Conservation (phyloP, 306 rosid species). For the Delonix regia region DNA sequence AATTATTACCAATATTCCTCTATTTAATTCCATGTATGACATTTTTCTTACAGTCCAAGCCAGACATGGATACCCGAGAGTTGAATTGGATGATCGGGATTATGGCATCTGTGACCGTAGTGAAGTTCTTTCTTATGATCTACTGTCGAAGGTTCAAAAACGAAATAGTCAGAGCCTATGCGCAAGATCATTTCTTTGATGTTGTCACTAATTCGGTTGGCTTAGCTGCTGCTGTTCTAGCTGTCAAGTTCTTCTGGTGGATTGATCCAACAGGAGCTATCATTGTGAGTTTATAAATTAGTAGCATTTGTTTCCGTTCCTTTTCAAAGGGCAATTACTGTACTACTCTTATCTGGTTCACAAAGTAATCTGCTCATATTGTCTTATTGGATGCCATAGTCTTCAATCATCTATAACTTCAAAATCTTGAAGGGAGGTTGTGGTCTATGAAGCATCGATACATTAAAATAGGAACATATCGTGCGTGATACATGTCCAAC, state of each 20-base stretch:
- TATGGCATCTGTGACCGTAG: constrained; percentile 69
- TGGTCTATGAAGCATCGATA: background rate
- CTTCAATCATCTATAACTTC: background rate
- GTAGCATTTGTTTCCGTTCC: constrained; percentile 2
- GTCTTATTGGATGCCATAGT: background rate
- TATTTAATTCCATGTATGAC: constrained; percentile 1
- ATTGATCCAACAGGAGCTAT: constrained; percentile 86
- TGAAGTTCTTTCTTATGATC: constrained; percentile 77
- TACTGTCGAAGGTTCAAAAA: constrained; percentile 74
- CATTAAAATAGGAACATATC: background rate
- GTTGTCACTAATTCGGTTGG: constrained; percentile 86
- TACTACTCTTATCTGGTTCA: background rate
- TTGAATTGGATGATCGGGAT: constrained; percentile 71
- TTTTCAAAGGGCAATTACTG: background rate
- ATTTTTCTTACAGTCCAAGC: constrained; percentile 39
- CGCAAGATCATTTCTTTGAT: constrained; percentile 79
- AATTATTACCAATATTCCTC: background rate
- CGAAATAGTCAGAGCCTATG: constrained; percentile 74
- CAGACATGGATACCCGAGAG: constrained; percentile 39
- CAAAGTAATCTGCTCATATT: background rate
- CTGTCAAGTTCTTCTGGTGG: constrained; percentile 68
- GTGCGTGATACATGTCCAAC: background rate
- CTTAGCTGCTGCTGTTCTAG: constrained; percentile 77
- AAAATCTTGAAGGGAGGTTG: background rate
- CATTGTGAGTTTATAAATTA: constrained; percentile 55